Evolutionary conservation across 257 asterid genomes (phyloP).

Genomic region (Petrea volubilis): DNA sequence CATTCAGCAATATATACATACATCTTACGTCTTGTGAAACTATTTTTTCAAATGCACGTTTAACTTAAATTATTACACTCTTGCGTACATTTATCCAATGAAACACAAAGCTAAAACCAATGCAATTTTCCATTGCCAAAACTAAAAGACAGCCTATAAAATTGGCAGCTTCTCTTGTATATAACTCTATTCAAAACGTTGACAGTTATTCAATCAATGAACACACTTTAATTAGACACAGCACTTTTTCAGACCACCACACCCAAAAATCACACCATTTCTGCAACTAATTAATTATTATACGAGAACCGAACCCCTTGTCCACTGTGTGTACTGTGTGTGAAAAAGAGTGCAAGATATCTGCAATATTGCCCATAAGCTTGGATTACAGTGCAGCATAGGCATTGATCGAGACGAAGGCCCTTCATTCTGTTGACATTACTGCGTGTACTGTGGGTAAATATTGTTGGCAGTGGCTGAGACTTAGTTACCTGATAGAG

Average conservation of each 20-base stretch:
- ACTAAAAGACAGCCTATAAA: neutral
- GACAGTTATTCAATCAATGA: constrained; percentile 3
- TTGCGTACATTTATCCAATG: too few relatives aligned
- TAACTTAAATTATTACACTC: too few relatives aligned
- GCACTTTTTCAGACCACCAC: neutral
- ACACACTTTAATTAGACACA: too few relatives aligned
- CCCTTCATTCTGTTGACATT: too few relatives aligned
- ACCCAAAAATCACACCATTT: neutral
- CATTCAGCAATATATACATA: too few relatives aligned
- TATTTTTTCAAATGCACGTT: too few relatives aligned
- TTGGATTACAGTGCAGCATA: neutral
- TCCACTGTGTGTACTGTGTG: constrained; percentile 15
- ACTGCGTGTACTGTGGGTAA: too few relatives aligned
- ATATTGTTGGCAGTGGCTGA: constrained; percentile 17
- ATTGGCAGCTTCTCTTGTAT: neutral
- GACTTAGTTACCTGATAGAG: constrained; percentile 28
- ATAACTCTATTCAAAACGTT: constrained; percentile 14
- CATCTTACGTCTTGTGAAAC: too few relatives aligned
- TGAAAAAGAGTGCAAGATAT: neutral
- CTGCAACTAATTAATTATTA: constrained; percentile 14
- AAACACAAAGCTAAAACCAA: constrained; percentile 4
- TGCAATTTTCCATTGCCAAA: constrained; percentile 1
- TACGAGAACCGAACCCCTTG: neutral
- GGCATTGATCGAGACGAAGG: constrained; percentile 1
- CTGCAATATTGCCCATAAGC: constrained; percentile 2